These are phyloP conservation scores for Metrosideros polymorpha DNA, from an alignment of 441 rosid genomes.

Conservation along the genomic window DNA sequence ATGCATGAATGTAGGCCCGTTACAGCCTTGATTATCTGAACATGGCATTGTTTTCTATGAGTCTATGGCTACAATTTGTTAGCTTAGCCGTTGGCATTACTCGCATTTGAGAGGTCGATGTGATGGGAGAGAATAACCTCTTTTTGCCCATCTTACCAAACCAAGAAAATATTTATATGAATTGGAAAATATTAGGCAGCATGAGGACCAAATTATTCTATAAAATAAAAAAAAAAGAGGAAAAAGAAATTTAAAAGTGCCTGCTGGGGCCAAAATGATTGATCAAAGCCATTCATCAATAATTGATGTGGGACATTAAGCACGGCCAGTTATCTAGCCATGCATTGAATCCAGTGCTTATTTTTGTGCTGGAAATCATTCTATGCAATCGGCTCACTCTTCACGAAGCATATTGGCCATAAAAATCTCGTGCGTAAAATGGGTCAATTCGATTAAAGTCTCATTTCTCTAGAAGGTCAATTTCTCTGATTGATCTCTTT, in stretches of 20 bases:
- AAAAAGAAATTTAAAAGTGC: background rate
- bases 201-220: background rate
- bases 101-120: background rate
- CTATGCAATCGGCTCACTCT: background rate
- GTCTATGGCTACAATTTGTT: background rate
- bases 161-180: background rate
- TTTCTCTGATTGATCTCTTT: background rate
- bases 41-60: background rate
- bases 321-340: background rate
- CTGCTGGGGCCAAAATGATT: background rate
- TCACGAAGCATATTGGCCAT: background rate
- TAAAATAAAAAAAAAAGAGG: background rate
- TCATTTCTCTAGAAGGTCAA: background rate
- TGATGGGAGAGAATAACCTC: background rate
- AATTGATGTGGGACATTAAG: background rate
- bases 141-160: background rate
- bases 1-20: background rate
- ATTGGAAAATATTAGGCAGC: background rate
- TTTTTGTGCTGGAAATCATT: background rate
- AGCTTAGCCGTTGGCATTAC: background rate
- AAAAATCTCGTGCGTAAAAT: background rate
- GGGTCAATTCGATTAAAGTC: background rate
- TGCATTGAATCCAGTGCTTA: background rate
- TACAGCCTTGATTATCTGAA: background rate
- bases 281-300: background rate